Evolutionary conservation across 208 protist species (phyloP).

Genomic region (Trichomonas vaginalis): DNA sequence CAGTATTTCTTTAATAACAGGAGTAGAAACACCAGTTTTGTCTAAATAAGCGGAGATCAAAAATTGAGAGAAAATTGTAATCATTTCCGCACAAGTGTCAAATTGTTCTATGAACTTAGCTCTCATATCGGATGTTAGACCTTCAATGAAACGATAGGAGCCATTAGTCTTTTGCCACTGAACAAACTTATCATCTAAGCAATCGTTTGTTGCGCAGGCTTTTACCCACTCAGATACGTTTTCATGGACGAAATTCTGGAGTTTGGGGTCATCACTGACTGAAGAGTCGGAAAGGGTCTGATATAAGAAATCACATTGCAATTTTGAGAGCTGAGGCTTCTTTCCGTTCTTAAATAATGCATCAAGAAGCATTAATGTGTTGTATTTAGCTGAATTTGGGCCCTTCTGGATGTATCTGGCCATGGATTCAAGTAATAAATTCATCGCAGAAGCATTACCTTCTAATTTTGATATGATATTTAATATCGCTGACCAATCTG

Average conservation of each 20-base stretch:
- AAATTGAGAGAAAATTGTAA: not conserved
- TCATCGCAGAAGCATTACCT: not conserved
- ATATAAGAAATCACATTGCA: not conserved
- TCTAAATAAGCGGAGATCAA: not conserved
- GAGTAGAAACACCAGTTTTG: too few relatives aligned
- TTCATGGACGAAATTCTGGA: not conserved
- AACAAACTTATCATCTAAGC: not conserved
- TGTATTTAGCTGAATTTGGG: not conserved
- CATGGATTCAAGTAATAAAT: not conserved
- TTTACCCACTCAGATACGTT: not conserved
- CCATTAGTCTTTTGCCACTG: not conserved
- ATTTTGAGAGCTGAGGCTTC: not conserved
- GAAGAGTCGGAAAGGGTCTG: not conserved
- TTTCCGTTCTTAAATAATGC: not conserved
- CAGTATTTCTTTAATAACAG: not conserved
- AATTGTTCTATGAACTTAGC: not conserved
- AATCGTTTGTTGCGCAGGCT: not conserved
- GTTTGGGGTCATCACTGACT: not conserved
- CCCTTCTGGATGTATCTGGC: not conserved
- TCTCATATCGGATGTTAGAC: not conserved
- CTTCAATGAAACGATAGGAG: not conserved
- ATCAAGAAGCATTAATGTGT: not conserved
- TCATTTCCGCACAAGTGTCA: not conserved
- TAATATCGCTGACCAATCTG: not conserved
- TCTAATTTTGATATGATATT: not conserved